Base-by-base conservation (phyloP, 331 rosid species). In the Telfairia occidentalis region DNA sequence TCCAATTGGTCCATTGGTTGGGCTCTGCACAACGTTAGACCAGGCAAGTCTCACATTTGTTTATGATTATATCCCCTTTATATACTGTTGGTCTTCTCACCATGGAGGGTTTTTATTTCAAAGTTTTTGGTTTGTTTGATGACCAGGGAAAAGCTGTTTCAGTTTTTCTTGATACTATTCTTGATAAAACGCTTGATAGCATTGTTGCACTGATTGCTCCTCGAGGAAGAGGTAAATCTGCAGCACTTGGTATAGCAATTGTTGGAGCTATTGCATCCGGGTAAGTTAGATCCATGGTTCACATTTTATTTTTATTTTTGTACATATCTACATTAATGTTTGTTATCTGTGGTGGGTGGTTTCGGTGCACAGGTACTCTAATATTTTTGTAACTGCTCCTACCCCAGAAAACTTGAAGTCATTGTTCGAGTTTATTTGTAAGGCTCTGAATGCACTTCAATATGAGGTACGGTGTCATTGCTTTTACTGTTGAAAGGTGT, bases 151-250 rank as follows among this genome's bases (percentile, higher is more conserved):
- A 60, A 18, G 69, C 69, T 15, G 69, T 60, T 16, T 60, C 69
- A 13, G 4, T 60, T 30, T 60, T 60, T 11, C 42, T 60, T 2
- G 12, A 30, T 60, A 60, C 69, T 7, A 60, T 60, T 18, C 69
- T 60, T 5, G 43, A 29, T 32, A 60, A 58, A 60, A 13, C 43
- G 18, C 69, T 18, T 29, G 40, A 29, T 29, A 60, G 69, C 24
- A 60, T 32, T 15, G 69, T 60, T 60, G 69, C 69, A 32, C 43
- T 60, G 19, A 30, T 60, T 60, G 42, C 69, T 60, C 69, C 69
- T 18, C 40, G 69, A 60, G 69, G 69, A 60, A 60, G 69, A 32
- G 69, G 69, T 32, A 30, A 60, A 60, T 60, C 69, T 30, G 69
- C 69, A 30, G 69, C 69, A 30, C 43, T 60, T 15, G 69, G 69